Evolutionary conservation across 2,329 filamentous ascomycete genomes (phyloP), one percentile per base, ranked within the genome.

Genomic region (Claviceps spartinae): DNA sequence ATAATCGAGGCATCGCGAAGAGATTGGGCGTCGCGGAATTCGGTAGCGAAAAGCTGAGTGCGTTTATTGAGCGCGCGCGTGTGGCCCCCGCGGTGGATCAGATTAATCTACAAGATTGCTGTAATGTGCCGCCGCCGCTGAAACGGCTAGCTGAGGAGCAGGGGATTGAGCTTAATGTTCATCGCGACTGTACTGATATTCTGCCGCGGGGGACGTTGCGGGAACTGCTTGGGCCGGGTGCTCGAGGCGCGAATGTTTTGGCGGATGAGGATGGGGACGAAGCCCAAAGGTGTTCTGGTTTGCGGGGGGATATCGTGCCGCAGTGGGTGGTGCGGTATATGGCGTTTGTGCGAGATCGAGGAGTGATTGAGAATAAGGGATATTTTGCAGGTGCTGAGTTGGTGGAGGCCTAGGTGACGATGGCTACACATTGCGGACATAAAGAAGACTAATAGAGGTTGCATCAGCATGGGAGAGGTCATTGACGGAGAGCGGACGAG

Each of bases 311-410:
- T 57, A 77, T 97, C 48, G 78, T 81, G 54, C 90, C 93, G 30
- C 83, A 91, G 65, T 98, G 93, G 91, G 93, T 97, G 30, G 85
- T 91, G 59, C 95, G 97, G 66, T 98, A 98, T 66, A 96, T 91
- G 40, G 93, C 93, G 1, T 91, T 97, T 54, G 88, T 97, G 42
- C 86, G 86, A 66, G 86, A 97, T 65, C 77, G 93, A 51, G 93
- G 93, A 14, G 93, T 98, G 8, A 91, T 98, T 58, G 93, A 98
- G 74, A 95, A 93, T 65, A 98, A 97, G 73, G 93, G 93, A 7
- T 97, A 96, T 68, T 96, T 96, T 72, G 91, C 91, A 1, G 81
- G 83, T 20, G 91, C 90, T 3, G 83, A 88, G 63, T 68, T 93
- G 57, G 34, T 30, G 47, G 47, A 16, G 38, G 38, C 4, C 7